These are phyloP conservation scores for Rugonectria rugulosa DNA, from an alignment of 2,329 filamentous ascomycete genomes.

Conservation along the genomic window DNA sequence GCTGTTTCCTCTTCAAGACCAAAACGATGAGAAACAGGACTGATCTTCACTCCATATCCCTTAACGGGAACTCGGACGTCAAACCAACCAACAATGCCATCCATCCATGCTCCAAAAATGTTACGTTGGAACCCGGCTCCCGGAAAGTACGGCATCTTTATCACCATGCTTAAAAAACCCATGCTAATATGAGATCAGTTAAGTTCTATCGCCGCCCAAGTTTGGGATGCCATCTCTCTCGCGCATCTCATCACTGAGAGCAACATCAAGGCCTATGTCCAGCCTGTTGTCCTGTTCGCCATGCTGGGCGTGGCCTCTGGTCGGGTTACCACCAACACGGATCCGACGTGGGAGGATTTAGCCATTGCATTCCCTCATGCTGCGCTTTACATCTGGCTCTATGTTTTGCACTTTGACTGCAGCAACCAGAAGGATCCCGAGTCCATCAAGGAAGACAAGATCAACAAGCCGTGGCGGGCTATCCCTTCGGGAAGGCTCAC, in stretches of 20 bases:
- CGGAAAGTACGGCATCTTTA: no score
- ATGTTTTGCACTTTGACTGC: neutral
- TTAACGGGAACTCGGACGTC: no score
- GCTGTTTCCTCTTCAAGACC: no score
- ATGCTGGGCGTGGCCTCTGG: neutral
- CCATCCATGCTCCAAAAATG: no score
- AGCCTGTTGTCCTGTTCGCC: neutral
- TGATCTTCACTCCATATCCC: no score
- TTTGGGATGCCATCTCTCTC: neutral
- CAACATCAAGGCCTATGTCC: neutral
- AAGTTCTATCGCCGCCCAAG: neutral
- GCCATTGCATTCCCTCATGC: neutral
- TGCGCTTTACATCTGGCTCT: neutral
- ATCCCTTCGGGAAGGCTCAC: conserved; percentile 1
- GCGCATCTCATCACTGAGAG: neutral
- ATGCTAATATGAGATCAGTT: neutral
- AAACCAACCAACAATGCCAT: no score
- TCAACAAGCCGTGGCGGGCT: conserved; percentile 1
- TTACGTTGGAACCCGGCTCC: no score
- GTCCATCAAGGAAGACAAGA: conserved; percentile 1
- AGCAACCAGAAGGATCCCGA: neutral
- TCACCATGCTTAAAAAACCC: no score
- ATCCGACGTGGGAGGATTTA: neutral
- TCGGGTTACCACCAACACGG: neutral
- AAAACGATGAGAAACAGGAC: no score